phyloP scores from a whole-genome alignment of 495 filamentous ascomycete genomes.

The Neurospora intermedia region DNA sequence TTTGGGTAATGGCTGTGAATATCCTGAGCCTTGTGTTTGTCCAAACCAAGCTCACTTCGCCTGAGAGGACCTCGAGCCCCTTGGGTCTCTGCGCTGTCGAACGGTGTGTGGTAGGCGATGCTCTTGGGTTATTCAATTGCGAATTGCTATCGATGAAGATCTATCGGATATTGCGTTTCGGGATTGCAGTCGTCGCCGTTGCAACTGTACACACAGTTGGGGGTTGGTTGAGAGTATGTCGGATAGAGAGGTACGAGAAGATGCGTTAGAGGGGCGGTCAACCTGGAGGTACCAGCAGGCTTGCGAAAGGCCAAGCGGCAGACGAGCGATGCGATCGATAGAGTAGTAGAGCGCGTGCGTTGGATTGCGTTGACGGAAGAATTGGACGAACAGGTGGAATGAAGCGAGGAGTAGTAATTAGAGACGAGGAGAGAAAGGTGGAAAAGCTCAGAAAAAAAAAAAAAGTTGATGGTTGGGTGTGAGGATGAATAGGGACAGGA shows the following conservation, averaged over 20 bases:
- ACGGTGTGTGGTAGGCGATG: neutral
- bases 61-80: neutral
- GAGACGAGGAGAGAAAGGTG: neutral
- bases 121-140: neutral
- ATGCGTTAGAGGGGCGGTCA: neutral
- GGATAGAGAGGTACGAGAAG: neutral
- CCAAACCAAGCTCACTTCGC: conserved; percentile 1
- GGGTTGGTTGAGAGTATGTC: neutral
- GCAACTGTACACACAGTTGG: neutral
- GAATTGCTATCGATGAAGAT: neutral
- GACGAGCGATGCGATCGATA: neutral
- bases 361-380: neutral
- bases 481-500: neutral
- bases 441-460: neutral
- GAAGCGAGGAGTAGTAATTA: neutral
- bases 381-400: neutral
- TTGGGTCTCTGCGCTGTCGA: neutral
- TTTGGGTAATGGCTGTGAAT: conserved; percentile 13
- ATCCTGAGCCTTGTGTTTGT: conserved; percentile 14
- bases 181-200: neutral
- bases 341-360: neutral
- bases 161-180: neutral
- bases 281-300: neutral
- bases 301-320: neutral
- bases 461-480: neutral